Base-by-base conservation (phyloP, 768 basidiomycete species). In the Hygrocybe punicea region DNA sequence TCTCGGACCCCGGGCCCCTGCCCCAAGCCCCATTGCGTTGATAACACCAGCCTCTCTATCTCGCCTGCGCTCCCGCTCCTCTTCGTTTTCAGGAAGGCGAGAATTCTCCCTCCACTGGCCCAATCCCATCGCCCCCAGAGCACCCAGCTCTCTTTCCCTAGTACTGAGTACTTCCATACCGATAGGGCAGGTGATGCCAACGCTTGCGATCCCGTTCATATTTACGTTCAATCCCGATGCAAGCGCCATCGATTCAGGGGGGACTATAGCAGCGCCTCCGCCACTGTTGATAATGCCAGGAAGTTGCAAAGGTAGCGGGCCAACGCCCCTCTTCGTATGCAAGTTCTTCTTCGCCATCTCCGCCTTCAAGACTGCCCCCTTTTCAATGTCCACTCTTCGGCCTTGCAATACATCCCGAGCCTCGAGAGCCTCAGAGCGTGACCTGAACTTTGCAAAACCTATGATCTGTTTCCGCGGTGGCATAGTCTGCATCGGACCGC, bases 311-410 rank as follows among this genome's bases (percentile, higher is more conserved):
- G 76, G 75, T 17, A 84, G 76, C 5, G 84, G 84, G n/a, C 91
- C 91, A 21, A 93, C 86, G 2, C 90, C 90, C 37, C 92, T 79
- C 76, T 96, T 97, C 17, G 94, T 96, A 67, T 99, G 96, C 37
- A 99, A 73, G 67, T 99, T 98, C 82, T 99, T 99, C 84, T 98
- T 98, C 17, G 97, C 97, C 95, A 99, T 98, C 74, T 98, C 97
- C 19, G 96, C 97, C 71, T 98, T 98, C 37, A 99, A 71, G 2
- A 94, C 87, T 1, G 91, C 86, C 13, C 93, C 93, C 65, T 93
- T 93, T 71, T 98, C 91, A 33, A 90, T 84, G 65, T 98, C 97
- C 35, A 98, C 91, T 55, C 92, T 81, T 53, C 88, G 80, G 5
- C 96, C 94, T 68, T 95, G 93, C 5, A 99, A 76, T 6, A 84